Base-by-base conservation (phyloP, 257 asterid genomes). In the Scutellaria baicalensis region DNA sequence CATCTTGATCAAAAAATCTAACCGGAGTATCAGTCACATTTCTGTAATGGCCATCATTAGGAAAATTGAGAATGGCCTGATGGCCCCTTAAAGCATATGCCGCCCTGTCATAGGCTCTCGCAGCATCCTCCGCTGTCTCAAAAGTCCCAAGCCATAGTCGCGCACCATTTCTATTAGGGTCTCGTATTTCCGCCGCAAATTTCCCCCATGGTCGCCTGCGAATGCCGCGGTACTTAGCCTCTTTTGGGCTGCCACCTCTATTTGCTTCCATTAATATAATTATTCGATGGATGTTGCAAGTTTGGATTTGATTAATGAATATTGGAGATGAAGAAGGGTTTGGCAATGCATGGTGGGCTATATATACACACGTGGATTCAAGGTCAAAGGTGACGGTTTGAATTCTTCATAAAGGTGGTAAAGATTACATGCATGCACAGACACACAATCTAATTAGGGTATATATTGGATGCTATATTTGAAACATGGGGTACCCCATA, bases 101-200 rank as follows among this genome's bases (percentile, higher is more conserved):
- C 9, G 96, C 95, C 61, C 93, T 83, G 35, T 90, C 96, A 33
- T 88, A 90, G 1, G 95, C 96, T 61, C 89, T 33, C 0, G 96
- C 96, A 0, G 95, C 95, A 35, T 88, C 93, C 78, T 88, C 92
- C 1, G 89, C 89, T 12, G 96, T 86, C 55, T 83, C 88, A 10
- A 65, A 89, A 5, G 94, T 89, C 3, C 96, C 96, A 5, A 90
- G 82, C 96, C 96, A 90, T 31, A 85, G 47, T 0, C 96, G 85
- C 0, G 91, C 86, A 0, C 96, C 93, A n/a, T 86, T 83, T 10
- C 82, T 47, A 0, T 27, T 83, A 0, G 95, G 96, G 48, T 90
- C 90, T 3, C 96, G 93, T 49, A 90, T 90, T 58, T 90, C 96
- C 3, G 95, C 96, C 0, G 96, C 96, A 54, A 69, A 89, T 16